Evolutionary conservation across 352 stramenopile species (phyloP).

Genomic region (Globisporangium sylvaticum): DNA sequence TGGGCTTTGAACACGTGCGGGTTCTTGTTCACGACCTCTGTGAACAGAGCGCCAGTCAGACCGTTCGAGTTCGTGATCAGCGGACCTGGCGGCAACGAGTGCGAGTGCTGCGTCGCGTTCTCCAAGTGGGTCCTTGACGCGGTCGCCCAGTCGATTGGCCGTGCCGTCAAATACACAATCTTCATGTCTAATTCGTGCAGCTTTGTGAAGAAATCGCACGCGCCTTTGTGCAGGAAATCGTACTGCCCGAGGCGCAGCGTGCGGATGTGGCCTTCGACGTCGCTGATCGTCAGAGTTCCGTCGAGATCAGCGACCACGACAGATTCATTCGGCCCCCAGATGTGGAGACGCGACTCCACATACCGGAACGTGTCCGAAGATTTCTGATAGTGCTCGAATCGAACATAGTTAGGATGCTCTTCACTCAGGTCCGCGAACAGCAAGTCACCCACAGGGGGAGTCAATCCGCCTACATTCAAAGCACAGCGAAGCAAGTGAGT

Average conservation of each 20-base stretch:
- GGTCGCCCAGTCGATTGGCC: constrained; percentile 73
- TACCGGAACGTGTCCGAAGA: constrained; percentile 68
- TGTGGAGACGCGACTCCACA: constrained; percentile 66
- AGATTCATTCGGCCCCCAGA: constrained; percentile 78
- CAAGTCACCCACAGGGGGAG: constrained; percentile 51
- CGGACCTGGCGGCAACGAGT: constrained; percentile 54
- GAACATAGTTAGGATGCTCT: constrained; percentile 55
- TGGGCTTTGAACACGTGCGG: constrained; percentile 81
- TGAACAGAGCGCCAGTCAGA: constrained; percentile 70
- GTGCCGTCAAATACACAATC: constrained; percentile 80
- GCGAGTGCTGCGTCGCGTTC: constrained; percentile 59
- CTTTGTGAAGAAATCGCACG: constrained; percentile 80
- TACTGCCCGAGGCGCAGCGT: constrained; percentile 81
- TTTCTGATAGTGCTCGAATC: constrained; percentile 76
- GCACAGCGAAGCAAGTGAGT: background rate
- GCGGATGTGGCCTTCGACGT: constrained; percentile 83
- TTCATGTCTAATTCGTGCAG: constrained; percentile 67
- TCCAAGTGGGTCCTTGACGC: constrained; percentile 72
- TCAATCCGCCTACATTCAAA: constrained; percentile 33
- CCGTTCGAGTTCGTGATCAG: constrained; percentile 82
- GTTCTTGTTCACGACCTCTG: constrained; percentile 86
- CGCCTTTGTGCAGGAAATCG: constrained; percentile 73
- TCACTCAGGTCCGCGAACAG: constrained; percentile 58
- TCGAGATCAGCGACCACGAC: constrained; percentile 81
- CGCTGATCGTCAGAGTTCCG: constrained; percentile 80